Conservation (phyloP, 164 flowering plant species). For the Liquidambar formosana region DNA sequence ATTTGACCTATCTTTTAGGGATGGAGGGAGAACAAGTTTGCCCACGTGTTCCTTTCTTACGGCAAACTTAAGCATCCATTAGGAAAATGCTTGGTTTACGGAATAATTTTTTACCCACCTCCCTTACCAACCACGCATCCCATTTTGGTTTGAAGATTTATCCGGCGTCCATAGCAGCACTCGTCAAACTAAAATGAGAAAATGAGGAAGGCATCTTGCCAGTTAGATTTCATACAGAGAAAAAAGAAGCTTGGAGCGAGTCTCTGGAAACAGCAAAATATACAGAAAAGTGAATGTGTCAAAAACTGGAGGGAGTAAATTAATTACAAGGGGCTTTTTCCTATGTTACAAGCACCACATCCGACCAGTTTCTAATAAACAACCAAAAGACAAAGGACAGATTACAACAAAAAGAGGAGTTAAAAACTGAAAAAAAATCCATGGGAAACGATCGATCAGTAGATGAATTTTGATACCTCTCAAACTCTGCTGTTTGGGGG, state of each 20-base stretch:
- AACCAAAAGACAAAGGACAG: background rate
- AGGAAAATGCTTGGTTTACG: no score
- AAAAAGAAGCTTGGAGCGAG: constrained; percentile 11
- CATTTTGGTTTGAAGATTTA: no score
- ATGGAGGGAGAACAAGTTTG: no score
- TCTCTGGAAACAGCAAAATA: constrained; percentile 23
- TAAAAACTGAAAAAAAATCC: background rate
- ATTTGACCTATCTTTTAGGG: no score
- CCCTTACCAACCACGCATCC: no score
- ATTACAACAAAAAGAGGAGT: background rate
- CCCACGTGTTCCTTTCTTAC: no score
- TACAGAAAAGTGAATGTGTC: background rate
- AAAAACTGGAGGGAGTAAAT: background rate
- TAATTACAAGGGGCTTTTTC: background rate
- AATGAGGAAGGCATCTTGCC: no score
- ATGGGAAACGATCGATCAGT: background rate
- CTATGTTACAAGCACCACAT: background rate
- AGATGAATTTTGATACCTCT: background rate
- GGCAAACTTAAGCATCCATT: no score
- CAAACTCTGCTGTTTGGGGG: constrained; percentile 77
- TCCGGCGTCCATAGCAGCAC: no score
- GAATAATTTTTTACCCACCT: no score
- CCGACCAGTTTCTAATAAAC: background rate
- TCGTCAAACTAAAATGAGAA: no score
- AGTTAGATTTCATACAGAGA: no score